Conservation (phyloP, 2,329 filamentous ascomycete genomes). For the Clarireedia monteithiana region DNA sequence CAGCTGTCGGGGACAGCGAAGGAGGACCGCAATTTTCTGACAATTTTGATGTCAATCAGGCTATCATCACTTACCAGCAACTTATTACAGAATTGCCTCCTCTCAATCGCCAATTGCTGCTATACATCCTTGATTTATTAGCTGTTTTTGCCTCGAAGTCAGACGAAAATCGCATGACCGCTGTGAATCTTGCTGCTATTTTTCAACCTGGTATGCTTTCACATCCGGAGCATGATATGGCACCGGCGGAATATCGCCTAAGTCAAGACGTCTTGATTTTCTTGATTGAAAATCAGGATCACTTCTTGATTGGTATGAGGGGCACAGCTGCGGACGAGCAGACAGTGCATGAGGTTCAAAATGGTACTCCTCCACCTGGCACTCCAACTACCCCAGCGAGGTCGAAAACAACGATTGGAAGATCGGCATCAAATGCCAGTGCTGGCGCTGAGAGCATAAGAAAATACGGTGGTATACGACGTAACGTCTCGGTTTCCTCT, state of each 20-base stretch:
- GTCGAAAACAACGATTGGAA: slow-evolving; percentile 52
- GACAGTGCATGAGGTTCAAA: slow-evolving; percentile 55
- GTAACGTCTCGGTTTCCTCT: slow-evolving; percentile 92
- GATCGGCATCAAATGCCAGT: slow-evolving; percentile 83
- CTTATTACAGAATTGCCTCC: slow-evolving; percentile 90
- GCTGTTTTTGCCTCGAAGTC: slow-evolving; percentile 97
- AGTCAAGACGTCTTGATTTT: slow-evolving; percentile 98
- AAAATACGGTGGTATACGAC: slow-evolving; percentile 68
- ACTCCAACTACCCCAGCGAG: slow-evolving; percentile 43
- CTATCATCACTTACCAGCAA: slow-evolving; percentile 77
- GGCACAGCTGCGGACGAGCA: slow-evolving; percentile 92
- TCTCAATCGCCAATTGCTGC: slow-evolving; percentile 82
- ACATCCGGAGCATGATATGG: slow-evolving; percentile 91
- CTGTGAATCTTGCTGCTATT: slow-evolving; percentile 88
- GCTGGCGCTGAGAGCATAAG: slow-evolving; percentile 81
- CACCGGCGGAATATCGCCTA: slow-evolving; percentile 83
- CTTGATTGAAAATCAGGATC: slow-evolving; percentile 95
- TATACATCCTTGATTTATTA: slow-evolving; percentile 92
- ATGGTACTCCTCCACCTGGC: slow-evolving; percentile 50
- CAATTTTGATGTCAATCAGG: slow-evolving; percentile 63
- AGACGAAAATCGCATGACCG: slow-evolving; percentile 94
- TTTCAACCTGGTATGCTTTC: slow-evolving; percentile 96
- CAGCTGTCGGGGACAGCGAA: slow-evolving; percentile 63
- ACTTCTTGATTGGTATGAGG: slow-evolving; percentile 97
- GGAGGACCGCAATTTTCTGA: slow-evolving; percentile 59